phyloP scores from a whole-genome alignment of 2,329 filamentous ascomycete genomes.

The Lecanicillium sp. region DNA sequence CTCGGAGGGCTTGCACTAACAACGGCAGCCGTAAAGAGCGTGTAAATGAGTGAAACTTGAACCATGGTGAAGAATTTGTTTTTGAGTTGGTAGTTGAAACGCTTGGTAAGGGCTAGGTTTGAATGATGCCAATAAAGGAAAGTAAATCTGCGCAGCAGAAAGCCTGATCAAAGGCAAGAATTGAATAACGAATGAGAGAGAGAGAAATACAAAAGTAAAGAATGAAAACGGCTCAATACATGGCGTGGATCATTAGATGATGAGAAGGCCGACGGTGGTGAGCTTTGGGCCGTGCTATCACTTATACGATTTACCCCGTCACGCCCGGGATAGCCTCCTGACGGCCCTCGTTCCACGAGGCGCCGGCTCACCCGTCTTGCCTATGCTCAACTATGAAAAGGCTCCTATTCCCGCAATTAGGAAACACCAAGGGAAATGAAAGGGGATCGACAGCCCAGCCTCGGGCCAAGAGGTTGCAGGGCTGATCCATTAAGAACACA shows the following conservation, averaged over 20 bases:
- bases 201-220: constrained; percentile 9
- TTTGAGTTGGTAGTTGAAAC: constrained; percentile 6
- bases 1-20: constrained; percentile 17
- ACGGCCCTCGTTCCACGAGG: constrained; percentile 2
- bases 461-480: no score
- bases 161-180: constrained; percentile 11
- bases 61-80: constrained; percentile 17
- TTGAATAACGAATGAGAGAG: constrained; percentile 10
- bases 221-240: constrained; percentile 6
- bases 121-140: constrained; percentile 13
- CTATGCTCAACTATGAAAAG: not conserved
- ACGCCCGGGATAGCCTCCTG: not conserved
- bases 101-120: no score
- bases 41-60: not conserved
- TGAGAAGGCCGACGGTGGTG: constrained; percentile 4
- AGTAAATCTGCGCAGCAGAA: constrained; percentile 25
- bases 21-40: constrained; percentile 16
- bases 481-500: no score
- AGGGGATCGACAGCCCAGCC: constrained; percentile 5
- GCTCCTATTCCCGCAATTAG: not conserved
- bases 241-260: constrained; percentile 2
- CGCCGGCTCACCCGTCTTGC: constrained; percentile 1
- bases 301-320: constrained; percentile 4
- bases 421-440: constrained; percentile 4
- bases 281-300: not conserved